Base-by-base conservation (phyloP, 495 filamentous ascomycete genomes). In the Penicillium goetzii region DNA sequence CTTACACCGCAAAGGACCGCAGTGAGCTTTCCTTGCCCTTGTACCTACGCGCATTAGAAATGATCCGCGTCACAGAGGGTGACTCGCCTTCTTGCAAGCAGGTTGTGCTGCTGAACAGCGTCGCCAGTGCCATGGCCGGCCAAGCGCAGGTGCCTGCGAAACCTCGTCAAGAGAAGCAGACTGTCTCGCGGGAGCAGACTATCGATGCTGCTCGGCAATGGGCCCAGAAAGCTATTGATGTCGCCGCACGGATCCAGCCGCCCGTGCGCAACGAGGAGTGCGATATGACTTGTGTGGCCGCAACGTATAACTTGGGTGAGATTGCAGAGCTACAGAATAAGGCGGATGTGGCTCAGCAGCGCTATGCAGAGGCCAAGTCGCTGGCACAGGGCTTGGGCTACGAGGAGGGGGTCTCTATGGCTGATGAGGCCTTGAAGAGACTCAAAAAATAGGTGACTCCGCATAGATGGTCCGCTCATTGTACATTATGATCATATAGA, bases 291-390 rank as follows among this genome's bases (percentile, higher is more conserved):
- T 97, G 95, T 72, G 90, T 88, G 0, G 88, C 86, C 11, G 90
- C 94, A n/a, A 89, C 88, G 43, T 87, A 90, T 72, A 97, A 96
- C 74, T 82, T 97, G 50, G 95, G 88, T 14, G 89, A 93, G 62
- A 85, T 99, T 64, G 88, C 92, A 1, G 83, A 89, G 62, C 85
- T 92, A 80, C 74, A 86, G 53, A 88, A 89, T 3, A 80, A 90
- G 67, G 61, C 76, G 0, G 77, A 80, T n/a, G 84, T 89, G 65
- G 95, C 95, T 15, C 63, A 63, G 57, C 64, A 74, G 45, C 60
- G 61, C 34, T 78, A 88, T 68, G 74, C 81, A 41, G 86, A 96
- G 68, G 90, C 91, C 17, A 77, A 79, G 45, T 80, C 74, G 9
- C 66, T 93, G 59, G 87, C 88, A 45, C 83, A 84, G 63, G 84